Conservation (phyloP, 495 filamentous ascomycete species). For the Aspergillus nidulans region DNA sequence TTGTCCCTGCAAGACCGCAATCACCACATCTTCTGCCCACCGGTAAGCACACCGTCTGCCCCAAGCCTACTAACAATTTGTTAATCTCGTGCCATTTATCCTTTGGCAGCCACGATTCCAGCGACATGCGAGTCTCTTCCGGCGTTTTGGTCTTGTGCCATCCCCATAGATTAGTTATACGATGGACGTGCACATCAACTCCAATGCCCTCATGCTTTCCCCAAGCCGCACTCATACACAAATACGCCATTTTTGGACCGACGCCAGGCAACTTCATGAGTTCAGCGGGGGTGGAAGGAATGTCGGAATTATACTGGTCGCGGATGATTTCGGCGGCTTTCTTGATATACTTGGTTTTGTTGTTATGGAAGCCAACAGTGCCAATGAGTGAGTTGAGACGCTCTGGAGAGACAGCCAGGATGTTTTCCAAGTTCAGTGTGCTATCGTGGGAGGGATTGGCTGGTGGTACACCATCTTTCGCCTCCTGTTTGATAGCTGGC, state of each 20-base stretch:
- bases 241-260: conserved; percentile 95
- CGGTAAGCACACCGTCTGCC: conserved; percentile 82
- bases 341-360: conserved; percentile 90
- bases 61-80: conserved; percentile 83
- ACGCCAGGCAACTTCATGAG: conserved; percentile 83
- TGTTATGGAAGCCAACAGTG: conserved; percentile 91
- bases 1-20: conserved; percentile 67
- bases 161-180: conserved; percentile 94
- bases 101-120: conserved; percentile 80
- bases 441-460: conserved; percentile 42
- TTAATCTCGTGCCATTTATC: conserved; percentile 96
- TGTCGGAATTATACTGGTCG: conserved; percentile 67
- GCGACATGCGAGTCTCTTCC: conserved; percentile 73
- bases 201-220: conserved; percentile 59
- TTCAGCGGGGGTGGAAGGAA: conserved; percentile 74
- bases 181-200: conserved; percentile 69
- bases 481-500: conserved; percentile 11
- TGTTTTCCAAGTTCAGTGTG: conserved; percentile 69
- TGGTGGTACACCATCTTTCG: conserved; percentile 12
- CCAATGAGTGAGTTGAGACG: conserved; percentile 75
- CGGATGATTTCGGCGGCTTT: conserved; percentile 66
- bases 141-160: conserved; percentile 84
- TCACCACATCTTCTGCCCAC: conserved; percentile 77
- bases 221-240: conserved; percentile 75
- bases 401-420: conserved; percentile 66